Evolutionary conservation across 1,139 yeast species (phyloP).

Genomic region (Scheffersomyces lignicola): DNA sequence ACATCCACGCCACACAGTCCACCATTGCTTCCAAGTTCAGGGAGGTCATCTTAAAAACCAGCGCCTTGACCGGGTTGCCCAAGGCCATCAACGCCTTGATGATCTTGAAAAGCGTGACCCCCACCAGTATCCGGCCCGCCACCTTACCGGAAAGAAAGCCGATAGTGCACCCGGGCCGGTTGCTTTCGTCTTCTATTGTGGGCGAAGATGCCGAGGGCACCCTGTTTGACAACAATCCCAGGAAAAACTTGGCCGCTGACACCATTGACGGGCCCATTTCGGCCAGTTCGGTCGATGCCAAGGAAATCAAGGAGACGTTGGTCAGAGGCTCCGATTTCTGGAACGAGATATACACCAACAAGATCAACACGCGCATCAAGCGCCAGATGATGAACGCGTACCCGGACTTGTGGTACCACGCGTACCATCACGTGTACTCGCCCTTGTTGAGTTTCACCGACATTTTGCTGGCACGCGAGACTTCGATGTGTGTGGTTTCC

Average conservation of each 20-base stretch:
- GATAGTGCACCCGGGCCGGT: constrained; percentile 35
- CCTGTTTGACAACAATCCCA: constrained; percentile 22
- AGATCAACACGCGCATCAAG: constrained; percentile 65
- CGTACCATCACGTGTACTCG: constrained; percentile 73
- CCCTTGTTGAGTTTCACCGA: constrained; percentile 72
- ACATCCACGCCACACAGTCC: constrained; percentile 37
- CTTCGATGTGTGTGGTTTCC: constrained; percentile 76
- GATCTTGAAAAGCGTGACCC: constrained; percentile 65
- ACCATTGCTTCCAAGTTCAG: constrained; percentile 59
- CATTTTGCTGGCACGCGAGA: constrained; percentile 64
- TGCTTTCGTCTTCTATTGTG: constrained; percentile 38
- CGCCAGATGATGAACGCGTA: constrained; percentile 72
- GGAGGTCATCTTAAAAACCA: constrained; percentile 74
- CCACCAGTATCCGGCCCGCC: constrained; percentile 40
- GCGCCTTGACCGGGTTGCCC: constrained; percentile 82
- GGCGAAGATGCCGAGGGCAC: constrained; percentile 46
- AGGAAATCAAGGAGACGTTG: constrained; percentile 28
- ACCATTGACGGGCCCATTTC: constrained; percentile 49
- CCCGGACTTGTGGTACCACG: constrained; percentile 80
- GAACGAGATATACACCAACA: constrained; percentile 69
- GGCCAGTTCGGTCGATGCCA: constrained; percentile 28
- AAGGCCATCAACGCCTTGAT: constrained; percentile 78
- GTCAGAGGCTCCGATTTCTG: constrained; percentile 68
- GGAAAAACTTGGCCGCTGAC: constrained; percentile 20
- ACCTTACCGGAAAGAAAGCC: constrained; percentile 30